A percentile compares a stretch with the other conserved stretches of the same genome.
Conservation (phyloP, 345 rosid species). For the Melaleuca quinquenervia region DNA sequence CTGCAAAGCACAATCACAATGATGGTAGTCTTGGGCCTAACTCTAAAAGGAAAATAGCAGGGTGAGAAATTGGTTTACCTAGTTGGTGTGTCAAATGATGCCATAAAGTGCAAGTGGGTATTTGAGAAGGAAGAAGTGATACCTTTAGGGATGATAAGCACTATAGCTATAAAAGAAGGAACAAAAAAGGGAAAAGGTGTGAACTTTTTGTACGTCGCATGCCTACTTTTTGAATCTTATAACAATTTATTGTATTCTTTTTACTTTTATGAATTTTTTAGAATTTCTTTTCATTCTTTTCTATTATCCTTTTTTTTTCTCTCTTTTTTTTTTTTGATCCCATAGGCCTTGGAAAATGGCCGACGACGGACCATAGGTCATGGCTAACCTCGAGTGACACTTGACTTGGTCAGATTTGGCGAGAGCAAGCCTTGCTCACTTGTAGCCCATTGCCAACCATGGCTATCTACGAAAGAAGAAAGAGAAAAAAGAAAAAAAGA, state of each 20-base stretch:
- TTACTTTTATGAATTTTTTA: too few species aligned
- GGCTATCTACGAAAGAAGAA: not conserved
- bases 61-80: not conserved
- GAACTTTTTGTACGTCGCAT: too few species aligned
- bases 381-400: accelerated
- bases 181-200: too few species aligned
- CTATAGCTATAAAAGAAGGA: too few species aligned
- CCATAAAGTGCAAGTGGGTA: not conserved
- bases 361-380: accelerated
- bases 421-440: not conserved
- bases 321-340: accelerated
- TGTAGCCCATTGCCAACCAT: accelerated
- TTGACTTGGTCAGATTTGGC: accelerated
- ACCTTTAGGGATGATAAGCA: too few species aligned
- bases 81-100: not conserved
- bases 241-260: too few species aligned
- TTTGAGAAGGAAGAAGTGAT: too few species aligned
- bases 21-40: not conserved
- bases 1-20: not conserved
- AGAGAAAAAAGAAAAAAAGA: not conserved
- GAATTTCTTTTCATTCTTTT: too few species aligned
- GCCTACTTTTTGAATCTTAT: too few species aligned
- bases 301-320: not conserved
- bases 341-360: not conserved
- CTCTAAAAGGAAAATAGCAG: not conserved